Base-by-base conservation (phyloP, 768 basidiomycete species). In the Ephemerocybe angulata region DNA sequence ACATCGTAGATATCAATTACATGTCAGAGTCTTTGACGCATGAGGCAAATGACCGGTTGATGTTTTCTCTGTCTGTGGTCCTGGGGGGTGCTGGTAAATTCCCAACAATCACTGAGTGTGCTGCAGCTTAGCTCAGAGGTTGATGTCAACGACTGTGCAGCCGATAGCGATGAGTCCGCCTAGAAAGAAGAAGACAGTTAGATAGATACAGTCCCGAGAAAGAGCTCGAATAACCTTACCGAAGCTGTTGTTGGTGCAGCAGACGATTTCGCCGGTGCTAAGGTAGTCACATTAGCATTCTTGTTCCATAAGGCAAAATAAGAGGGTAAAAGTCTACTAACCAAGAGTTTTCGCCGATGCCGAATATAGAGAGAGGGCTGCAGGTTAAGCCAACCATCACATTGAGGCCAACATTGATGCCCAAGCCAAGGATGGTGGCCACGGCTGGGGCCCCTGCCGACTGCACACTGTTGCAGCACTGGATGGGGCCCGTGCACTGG, bases 241-340 rank as follows among this genome's bases (percentile, higher is more conserved):
- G 67, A 67, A 71, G 42, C 35, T 60, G 60, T 69, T 67, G 58
- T 66, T 55, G 22, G 58, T 56, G 64, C 70, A 71, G 66, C 70
- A 71, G 50, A 68, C 67, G 25, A 68, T 54, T 53, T 70, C 65
- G 27, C 63, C 57, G 54, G 64, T 40, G 58, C 66, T 56, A 65
- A 27, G 10, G 7, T 33, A 2, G 4, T 15, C 19, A 19, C 4
- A 31, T 27, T 22, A 30, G 31, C 29, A 29, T 19, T 10, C n/a
- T n/a, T n/a, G n/a, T n/a, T n/a, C n/a, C n/a, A n/a, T n/a, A n/a
- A n/a, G n/a, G n/a, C n/a, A n/a, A n/a, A n/a, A n/a, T n/a, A n/a
- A n/a, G n/a, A n/a, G n/a, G n/a, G 53, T 15, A 53, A 52, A 13
- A 62, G 37, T 35, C 53, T 58, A 7, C 67, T 53, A 5, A 70